Conservation (phyloP, 495 filamentous ascomycete species). For the Pyrenula aspistea region DNA sequence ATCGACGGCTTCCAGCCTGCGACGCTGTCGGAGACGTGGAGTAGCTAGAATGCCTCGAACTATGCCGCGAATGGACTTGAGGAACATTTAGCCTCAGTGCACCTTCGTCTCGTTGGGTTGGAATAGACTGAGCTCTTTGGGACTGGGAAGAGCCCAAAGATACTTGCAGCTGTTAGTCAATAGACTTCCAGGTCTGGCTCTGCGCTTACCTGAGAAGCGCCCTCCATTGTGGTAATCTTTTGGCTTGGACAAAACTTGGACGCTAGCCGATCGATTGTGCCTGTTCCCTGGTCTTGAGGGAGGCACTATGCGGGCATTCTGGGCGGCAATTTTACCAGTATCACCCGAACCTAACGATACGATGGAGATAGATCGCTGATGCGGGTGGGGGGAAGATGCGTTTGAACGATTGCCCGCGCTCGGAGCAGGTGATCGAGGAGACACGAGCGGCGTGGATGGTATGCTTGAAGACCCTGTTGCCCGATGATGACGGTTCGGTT, state of each 20-base stretch:
- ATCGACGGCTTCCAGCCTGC: constrained; percentile 1
- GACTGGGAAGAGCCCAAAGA: not conserved
- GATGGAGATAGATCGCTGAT: constrained; percentile 84
- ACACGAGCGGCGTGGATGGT: not conserved
- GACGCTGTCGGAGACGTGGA: constrained; percentile 4
- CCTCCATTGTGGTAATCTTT: constrained; percentile 29
- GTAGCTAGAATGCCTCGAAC: constrained; percentile 4
- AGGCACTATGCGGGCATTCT: constrained; percentile 30
- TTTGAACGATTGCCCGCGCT: not conserved
- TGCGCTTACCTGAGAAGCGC: constrained; percentile 27
- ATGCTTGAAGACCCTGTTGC: not conserved
- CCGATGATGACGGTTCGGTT: constrained; percentile 12
- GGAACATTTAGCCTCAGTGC: not conserved
- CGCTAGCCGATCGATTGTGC: constrained; percentile 72
- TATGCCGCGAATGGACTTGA: not conserved
- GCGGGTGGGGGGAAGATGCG: constrained; percentile 27
- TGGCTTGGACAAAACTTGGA: constrained; percentile 60
- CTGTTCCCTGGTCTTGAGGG: constrained; percentile 37
- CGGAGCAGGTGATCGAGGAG: not conserved
- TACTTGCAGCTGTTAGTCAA: not conserved
- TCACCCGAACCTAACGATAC: constrained; percentile 73
- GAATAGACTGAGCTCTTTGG: not conserved
- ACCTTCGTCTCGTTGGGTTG: not conserved
- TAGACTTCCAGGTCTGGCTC: not conserved
- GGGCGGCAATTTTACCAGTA: constrained; percentile 23